Conservation (phyloP, 306 rosid species). For the Begonia masoniana region DNA sequence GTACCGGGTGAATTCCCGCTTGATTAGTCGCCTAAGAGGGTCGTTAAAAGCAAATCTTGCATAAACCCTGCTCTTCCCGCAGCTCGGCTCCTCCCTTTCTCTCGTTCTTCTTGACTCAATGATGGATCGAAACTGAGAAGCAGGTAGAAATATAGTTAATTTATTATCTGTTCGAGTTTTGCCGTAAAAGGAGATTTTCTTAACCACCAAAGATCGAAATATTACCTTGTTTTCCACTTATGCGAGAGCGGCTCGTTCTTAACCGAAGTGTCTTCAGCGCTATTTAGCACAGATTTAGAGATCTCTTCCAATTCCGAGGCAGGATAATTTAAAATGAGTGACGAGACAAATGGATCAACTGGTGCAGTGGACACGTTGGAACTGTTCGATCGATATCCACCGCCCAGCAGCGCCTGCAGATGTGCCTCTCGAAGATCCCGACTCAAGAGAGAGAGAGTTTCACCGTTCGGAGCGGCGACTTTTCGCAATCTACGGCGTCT, state of each 20-base stretch:
- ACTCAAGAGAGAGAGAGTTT: slow-evolving; percentile 53
- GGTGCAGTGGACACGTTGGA: slow-evolving; percentile 40
- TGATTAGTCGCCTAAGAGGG: slow-evolving; percentile 45
- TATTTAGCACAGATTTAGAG: slow-evolving; percentile 65
- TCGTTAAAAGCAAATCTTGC: slow-evolving; percentile 73
- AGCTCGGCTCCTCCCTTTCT: slow-evolving; percentile 62
- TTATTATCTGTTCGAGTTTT: neutral
- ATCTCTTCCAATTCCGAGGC: slow-evolving; percentile 81
- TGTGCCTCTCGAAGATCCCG: slow-evolving; percentile 99
- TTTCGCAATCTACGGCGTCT: slow-evolving; percentile 75
- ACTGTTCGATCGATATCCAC: slow-evolving; percentile 51
- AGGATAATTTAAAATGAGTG: slow-evolving; percentile 67
- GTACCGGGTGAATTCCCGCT: slow-evolving; percentile 15
- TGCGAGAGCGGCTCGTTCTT: neutral
- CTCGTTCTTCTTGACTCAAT: slow-evolving; percentile 77
- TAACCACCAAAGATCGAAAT: neutral
- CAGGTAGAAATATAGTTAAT: neutral
- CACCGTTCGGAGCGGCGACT: slow-evolving; percentile 79
- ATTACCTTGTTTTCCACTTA: slow-evolving; percentile 87
- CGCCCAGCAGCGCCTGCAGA: slow-evolving; percentile 81
- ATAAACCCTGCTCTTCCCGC: slow-evolving; percentile 80
- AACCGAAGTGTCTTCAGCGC: slow-evolving; percentile 42
- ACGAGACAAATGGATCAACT: slow-evolving; percentile 79
- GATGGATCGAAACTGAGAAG: slow-evolving; percentile 72
- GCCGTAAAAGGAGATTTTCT: neutral